Evolutionary conservation across 2,329 filamentous ascomycete genomes (phyloP).

Genomic region (Clarireedia homoeocarpa): DNA sequence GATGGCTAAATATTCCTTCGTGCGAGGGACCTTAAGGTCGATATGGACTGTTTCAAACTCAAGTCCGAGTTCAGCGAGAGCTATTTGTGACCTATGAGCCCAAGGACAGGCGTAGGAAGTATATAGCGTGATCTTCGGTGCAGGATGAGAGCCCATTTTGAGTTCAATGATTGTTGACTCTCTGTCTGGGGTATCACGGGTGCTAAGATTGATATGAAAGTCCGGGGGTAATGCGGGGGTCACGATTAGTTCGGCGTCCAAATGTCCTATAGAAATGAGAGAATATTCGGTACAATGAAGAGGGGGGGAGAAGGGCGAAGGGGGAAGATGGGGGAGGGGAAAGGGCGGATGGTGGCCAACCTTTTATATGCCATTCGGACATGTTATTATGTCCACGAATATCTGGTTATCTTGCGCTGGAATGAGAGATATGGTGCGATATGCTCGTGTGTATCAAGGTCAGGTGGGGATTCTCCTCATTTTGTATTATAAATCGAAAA

Average conservation of each 20-base stretch:
- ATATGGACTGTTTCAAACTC: slow-evolving; percentile 65
- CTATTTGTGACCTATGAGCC: slow-evolving; percentile 70
- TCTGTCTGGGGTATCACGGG: slow-evolving; percentile 6
- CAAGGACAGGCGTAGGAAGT: slow-evolving; percentile 49
- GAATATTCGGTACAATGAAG: neutral
- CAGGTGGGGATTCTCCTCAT: slow-evolving; percentile 6
- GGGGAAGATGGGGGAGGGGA: neutral
- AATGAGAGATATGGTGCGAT: neutral
- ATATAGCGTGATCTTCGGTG: slow-evolving; percentile 15
- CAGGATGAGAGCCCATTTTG: slow-evolving; percentile 9
- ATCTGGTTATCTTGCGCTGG: neutral
- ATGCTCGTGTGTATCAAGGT: neutral
- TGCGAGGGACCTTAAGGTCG: slow-evolving; percentile 60
- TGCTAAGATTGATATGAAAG: slow-evolving; percentile 6
- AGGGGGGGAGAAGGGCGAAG: neutral
- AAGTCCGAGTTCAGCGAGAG: slow-evolving; percentile 56
- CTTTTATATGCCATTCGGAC: slow-evolving; percentile 12
- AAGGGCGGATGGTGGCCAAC: neutral
- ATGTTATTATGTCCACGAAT: slow-evolving; percentile 1
- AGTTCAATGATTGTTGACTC: slow-evolving; percentile 7
- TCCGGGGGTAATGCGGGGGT: slow-evolving; percentile 7
- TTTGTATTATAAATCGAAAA: neutral
- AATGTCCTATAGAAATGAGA: slow-evolving; percentile 4
- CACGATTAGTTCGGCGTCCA: slow-evolving; percentile 9
- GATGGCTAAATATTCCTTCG: slow-evolving; percentile 65